Evolutionary conservation across 2,329 filamentous ascomycete species (phyloP), one percentile per base, ranked within the genome.

Genomic region (Phaeosphaeria sp.): DNA sequence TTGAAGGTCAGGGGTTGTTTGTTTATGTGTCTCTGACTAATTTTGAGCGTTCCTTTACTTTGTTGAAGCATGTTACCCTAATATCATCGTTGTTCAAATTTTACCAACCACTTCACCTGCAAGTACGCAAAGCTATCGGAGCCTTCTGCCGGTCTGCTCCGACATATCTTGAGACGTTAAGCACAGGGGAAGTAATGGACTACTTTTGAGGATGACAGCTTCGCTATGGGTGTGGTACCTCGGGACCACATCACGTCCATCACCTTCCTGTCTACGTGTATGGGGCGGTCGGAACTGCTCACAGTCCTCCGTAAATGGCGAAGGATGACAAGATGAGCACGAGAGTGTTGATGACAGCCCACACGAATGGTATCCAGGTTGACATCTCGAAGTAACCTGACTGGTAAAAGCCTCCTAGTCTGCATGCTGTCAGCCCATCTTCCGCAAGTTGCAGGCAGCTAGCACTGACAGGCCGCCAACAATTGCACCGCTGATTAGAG

Each of bases 321-420:
- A 97, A 97, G 3, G 92, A 95, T 5, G 92, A 95, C 61, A 96
- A 82, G 50, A 97, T 87, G 46, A 97, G 81, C 27, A 96, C 85
- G 47, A 97, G 77, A 10, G 94, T 88, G 74, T 92, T 96, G 75
- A 94, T 90, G 72, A 91, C 84, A 0, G 88, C 91, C 93, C 93
- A 97, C 21, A 93, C 85, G 71, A 95, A 90, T 0, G 93, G 93
- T 51, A 96, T 91, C 93, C 93, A 97, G 0, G 93, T 97, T 46
- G 92, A 94, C 92, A 97, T 95, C 69, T 88, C 84, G 74, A 94
- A 96, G 77, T 90, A 92, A 44, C 92, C 93, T 2, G 90, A 86
- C 66, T 88, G 86, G 73, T 96, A 97, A 36, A 94, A 86, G 9
- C 89, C 91, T 13, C 91, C 92, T 20, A 96, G 80, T 49, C 91